A percentile compares a stretch with the other conserved stretches of the same genome.
Conservation (phyloP, 2,329 filamentous ascomycete genomes). For the Sporothrix mexicana region DNA sequence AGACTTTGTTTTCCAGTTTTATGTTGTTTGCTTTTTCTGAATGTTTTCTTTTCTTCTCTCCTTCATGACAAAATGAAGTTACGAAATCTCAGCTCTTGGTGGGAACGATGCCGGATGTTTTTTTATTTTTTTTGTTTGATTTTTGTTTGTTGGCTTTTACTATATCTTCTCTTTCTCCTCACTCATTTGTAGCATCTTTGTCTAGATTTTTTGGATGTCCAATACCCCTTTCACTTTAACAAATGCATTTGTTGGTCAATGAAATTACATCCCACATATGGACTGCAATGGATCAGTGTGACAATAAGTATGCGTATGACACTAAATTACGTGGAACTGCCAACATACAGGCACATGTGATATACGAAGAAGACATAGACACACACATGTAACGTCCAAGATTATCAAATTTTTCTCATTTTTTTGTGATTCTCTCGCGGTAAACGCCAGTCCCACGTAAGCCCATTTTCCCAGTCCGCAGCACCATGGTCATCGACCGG, state of each 20-base stretch:
- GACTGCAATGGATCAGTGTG: background rate
- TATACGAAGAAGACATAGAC: background rate
- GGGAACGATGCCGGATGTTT: slow-evolving; percentile 5
- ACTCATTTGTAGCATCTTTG: slow-evolving; percentile 21
- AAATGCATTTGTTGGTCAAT: background rate
- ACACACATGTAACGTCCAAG: background rate
- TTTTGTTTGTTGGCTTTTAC: slow-evolving; percentile 2
- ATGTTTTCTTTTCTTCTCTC: background rate
- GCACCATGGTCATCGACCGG: slow-evolving; percentile 8
- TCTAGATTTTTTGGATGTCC: slow-evolving; percentile 21
- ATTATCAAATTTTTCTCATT: slow-evolving; percentile 24
- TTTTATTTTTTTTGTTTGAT: background rate
- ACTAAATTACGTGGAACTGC: background rate
- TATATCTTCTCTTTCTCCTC: slow-evolving; percentile 2
- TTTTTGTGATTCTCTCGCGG: slow-evolving; percentile 27
- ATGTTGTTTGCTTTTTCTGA: background rate
- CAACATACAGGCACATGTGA: background rate
- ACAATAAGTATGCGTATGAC: background rate
- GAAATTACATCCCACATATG: background rate
- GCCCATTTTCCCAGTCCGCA: slow-evolving; percentile 2
- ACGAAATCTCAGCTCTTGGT: slow-evolving; percentile 34
- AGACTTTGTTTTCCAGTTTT: background rate
- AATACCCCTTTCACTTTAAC: slow-evolving; percentile 30
- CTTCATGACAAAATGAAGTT: slow-evolving; percentile 24
- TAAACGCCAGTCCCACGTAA: slow-evolving; percentile 29